Percentiles rank a stretch among this genome's conserved stretches.
phyloP scores from a whole-genome alignment of 352 stramenopile species.

The Phytopythium oedochilum region DNA sequence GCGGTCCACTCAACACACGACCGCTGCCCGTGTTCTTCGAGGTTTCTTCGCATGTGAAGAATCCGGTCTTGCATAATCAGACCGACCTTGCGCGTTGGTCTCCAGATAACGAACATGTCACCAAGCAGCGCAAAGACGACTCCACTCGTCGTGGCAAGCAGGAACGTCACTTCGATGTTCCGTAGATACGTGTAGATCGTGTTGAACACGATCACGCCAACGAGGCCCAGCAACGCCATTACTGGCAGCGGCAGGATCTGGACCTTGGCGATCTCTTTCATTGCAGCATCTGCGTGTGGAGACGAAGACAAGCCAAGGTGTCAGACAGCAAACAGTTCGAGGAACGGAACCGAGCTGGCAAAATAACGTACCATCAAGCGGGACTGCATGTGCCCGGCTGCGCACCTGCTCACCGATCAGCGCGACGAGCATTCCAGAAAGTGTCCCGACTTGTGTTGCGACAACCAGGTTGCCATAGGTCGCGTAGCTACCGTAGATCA shows the following conservation, averaged over 20 bases:
- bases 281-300: conserved; percentile 23
- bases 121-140: conserved; percentile 72
- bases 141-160: conserved; percentile 69
- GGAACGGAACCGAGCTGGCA: neutral
- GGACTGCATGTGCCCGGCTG: conserved; percentile 36
- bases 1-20: conserved; percentile 55
- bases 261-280: conserved; percentile 44
- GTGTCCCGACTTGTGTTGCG: conserved; percentile 74
- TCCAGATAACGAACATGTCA: conserved; percentile 87
- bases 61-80: conserved; percentile 78
- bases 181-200: conserved; percentile 84
- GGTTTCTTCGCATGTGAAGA: conserved; percentile 55
- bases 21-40: conserved; percentile 44
- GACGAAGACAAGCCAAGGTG: neutral
- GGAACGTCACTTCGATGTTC: conserved; percentile 80
- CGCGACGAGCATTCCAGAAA: conserved; percentile 78
- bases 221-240: conserved; percentile 71
- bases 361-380: conserved; percentile 31
- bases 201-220: conserved; percentile 82
- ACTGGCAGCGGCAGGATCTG: conserved; percentile 77
- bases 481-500: conserved; percentile 86
- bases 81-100: conserved; percentile 68
- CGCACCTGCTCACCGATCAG: conserved; percentile 76
- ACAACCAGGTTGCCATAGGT: conserved; percentile 79
- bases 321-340: neutral